Base-by-base conservation (phyloP, 352 stramenopile genomes). In the Pythium dissotocum region DNA sequence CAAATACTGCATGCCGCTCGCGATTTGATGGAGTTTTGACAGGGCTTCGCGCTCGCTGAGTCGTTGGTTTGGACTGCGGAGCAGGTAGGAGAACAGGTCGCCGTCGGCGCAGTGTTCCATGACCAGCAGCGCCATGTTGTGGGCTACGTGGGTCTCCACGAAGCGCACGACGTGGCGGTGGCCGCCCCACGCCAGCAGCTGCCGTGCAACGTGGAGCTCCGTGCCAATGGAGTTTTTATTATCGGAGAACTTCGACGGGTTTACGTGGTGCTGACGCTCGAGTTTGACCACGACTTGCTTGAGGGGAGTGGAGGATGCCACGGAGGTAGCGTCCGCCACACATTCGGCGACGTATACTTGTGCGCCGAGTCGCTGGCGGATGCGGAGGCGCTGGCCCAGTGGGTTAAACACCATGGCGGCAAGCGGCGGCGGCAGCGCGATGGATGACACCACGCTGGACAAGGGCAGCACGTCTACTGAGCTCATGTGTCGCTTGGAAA, bases 1-100 rank as follows among this genome's bases (percentile, higher is more conserved):
- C 13, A 82, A 58, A 58, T 63, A 82, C 28, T 64, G 54, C 18
- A 79, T 51, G 9, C 69, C 72, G 13, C 44, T 49, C 2, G 75
- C 56, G 64, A 83, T 64, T 57, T 83, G 67, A 26, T 42, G 58
- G 35, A 75, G 64, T 9, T 73, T 55, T 1, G 30, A 3, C 5
- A 77, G 33, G 24, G 76, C 57, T 4, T 63, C 56, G 16, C 4
- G 46, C 30, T 74, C 62, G 16, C 33, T 6, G 28, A 78, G 63
- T 0, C 32, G 30, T 13, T 42, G 52, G 24, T 21, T 26, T 10
- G 62, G 28, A 6, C 6, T 40, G 36, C 33, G 16, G 14, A 26
- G 24, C n/a, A 68, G n/a, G 53, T 68, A n/a, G 0, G 32, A 30
- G 54, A 60, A 68, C 52, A 68, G 38, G 44, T 68, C 62, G n/a